Base-by-base conservation (phyloP, 2,329 filamentous ascomycete genomes). In the Aspergillus brunneoviolaceus region DNA sequence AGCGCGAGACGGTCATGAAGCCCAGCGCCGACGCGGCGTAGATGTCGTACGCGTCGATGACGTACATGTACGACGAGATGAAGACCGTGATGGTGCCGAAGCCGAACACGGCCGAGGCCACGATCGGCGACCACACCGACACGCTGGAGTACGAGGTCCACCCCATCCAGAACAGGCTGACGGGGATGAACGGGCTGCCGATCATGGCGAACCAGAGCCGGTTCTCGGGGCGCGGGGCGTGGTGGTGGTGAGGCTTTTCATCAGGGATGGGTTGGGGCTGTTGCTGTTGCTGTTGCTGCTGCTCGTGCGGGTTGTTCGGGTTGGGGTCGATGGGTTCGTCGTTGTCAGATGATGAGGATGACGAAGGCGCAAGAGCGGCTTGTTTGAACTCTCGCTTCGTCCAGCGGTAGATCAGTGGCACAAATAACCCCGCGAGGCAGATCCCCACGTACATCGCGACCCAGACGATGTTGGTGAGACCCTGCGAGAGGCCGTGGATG, bases 91-190 rank as follows among this genome's bases (percentile, higher is more conserved):
- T 76, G 31, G 81, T 76, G 1, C 81, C 82, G 62, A 79, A 80
- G 5, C 84, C 83, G 65, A 86, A 84, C 0, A 84, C 63, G 0
- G 80, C 77, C n/a, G 77, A 81, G 1, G 82, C 82, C 2, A 72
- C 70, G 3, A 86, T 75, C 0, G 81, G 80, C 19, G 78, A 80
- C 82, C 82, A 85, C 64, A 81, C 78, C 9, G 78, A 81, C 25
- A 85, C 39, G 39, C 39, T 80, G 2, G 60, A 70, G 0, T 63
- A 70, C 45, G 69, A 67, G 0, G 81, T 85, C 84, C 84, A 87
- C 0, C 78, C 84, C 73, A 87, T 83, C 84, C 84, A 87, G 67
- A 87, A 86, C 5, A 86, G 72, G 1, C 75, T 76, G 31, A 85
- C 74, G 0, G 84, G 83, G 5, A 87, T 79, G 0, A 78, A 71